Conservation (phyloP, 768 basidiomycete species). For the Macrolepiota fuliginosa region DNA sequence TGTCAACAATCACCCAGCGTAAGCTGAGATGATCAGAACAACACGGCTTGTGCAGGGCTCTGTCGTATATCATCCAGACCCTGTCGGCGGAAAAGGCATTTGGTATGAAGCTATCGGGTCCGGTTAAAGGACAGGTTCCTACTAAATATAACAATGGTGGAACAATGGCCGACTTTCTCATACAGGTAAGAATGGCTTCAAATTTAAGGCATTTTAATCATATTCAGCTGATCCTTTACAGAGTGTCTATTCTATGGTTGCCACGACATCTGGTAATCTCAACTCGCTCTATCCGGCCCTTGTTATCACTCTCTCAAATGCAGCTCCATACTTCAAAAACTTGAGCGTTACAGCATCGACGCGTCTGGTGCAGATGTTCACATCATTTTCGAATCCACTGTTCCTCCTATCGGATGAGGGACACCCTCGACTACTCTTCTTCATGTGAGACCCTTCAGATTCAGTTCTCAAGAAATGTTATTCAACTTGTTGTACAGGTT, state of each 20-base stretch:
- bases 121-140: slow-evolving; percentile 65
- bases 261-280: slow-evolving; percentile 79
- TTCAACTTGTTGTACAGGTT: slow-evolving; percentile 45
- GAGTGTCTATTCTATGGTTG: slow-evolving; percentile 88
- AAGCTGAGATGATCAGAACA: slow-evolving; percentile 55
- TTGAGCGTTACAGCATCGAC: slow-evolving; percentile 80
- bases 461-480: background rate
- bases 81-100: slow-evolving; percentile 84
- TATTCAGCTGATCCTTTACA: slow-evolving; percentile 27
- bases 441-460: slow-evolving; percentile 54
- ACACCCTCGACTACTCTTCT: slow-evolving; percentile 89
- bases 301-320: slow-evolving; percentile 86
- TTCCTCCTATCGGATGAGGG: slow-evolving; percentile 94
- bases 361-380: slow-evolving; percentile 84
- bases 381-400: slow-evolving; percentile 84
- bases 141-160: slow-evolving; percentile 75
- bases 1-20: slow-evolving; percentile 7
- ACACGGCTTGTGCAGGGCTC: slow-evolving; percentile 84
- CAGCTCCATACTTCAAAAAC: slow-evolving; percentile 82
- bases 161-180: slow-evolving; percentile 81
- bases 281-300: slow-evolving; percentile 90
- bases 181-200: slow-evolving; percentile 56
- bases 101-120: slow-evolving; percentile 62
- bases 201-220: slow-evolving; percentile 7
- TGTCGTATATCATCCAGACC: slow-evolving; percentile 91